These are phyloP conservation scores for Nigrospora osmanthi DNA, from an alignment of 2,329 filamentous ascomycete genomes.

Conservation along the genomic window DNA sequence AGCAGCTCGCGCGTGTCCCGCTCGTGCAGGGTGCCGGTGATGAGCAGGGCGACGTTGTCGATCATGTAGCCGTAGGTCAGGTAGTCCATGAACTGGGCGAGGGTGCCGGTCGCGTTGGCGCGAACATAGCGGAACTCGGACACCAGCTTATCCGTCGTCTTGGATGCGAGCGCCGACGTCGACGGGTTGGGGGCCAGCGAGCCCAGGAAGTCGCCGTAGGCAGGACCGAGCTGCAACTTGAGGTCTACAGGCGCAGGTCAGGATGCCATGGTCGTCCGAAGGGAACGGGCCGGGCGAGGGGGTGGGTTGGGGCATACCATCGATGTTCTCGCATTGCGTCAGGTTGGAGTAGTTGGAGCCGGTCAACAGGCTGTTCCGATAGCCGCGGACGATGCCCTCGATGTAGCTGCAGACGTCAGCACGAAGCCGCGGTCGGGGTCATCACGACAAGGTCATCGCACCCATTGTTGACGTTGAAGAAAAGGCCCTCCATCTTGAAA, in stretches of 20 bases:
- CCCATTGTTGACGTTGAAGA: constrained; percentile 94
- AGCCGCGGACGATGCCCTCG: constrained; percentile 94
- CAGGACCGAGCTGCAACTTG: constrained; percentile 92
- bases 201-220: constrained; percentile 94
- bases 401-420: constrained; percentile 61
- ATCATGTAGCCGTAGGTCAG: constrained; percentile 99
- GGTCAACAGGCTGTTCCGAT: constrained; percentile 88
- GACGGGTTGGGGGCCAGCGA: constrained; percentile 93
- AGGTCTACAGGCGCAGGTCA: constrained; percentile 55
- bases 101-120: constrained; percentile 83
- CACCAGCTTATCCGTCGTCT: constrained; percentile 96
- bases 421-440: no score
- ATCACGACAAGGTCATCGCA: constrained; percentile 30
- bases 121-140: constrained; percentile 95
- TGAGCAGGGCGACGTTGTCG: constrained; percentile 95
- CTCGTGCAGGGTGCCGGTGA: constrained; percentile 95
- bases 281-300: not conserved
- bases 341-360: constrained; percentile 88
- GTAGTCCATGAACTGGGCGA: constrained; percentile 96
- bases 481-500: constrained; percentile 74
- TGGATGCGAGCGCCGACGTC: constrained; percentile 86
- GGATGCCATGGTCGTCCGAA: not conserved
- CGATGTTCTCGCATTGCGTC: constrained; percentile 95
- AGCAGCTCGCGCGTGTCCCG: constrained; percentile 91
- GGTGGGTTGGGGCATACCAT: constrained; percentile 52